A percentile compares a stretch with the other conserved stretches of the same genome.
Conservation (phyloP, 2,329 filamentous ascomycete genomes). For the Curvularia hawaiiensis region DNA sequence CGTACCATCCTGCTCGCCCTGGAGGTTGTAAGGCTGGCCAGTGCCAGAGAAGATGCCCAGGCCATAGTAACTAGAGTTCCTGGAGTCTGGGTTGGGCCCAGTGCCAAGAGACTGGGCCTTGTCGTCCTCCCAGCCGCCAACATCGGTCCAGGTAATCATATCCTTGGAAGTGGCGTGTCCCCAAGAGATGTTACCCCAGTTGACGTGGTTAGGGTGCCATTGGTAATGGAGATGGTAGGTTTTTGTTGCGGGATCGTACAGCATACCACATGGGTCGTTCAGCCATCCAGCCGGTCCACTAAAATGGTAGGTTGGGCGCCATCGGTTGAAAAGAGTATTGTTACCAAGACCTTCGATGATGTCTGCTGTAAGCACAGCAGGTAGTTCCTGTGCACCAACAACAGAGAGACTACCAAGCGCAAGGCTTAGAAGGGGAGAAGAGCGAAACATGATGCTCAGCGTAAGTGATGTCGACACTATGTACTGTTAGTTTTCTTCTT, state of each 20-base stretch:
- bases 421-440: conserved; percentile 30
- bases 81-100: conserved; percentile 37
- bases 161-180: conserved; percentile 58
- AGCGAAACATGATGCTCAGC: conserved; percentile 29
- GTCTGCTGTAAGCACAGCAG: conserved; percentile 35
- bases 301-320: conserved; percentile 55
- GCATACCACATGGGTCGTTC: conserved; percentile 50
- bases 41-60: conserved; percentile 61
- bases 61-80: conserved; percentile 53
- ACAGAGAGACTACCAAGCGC: conserved; percentile 28
- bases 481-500: background rate
- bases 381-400: conserved; percentile 30
- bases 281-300: conserved; percentile 56
- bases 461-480: conserved; percentile 2
- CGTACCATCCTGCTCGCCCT: conserved; percentile 54
- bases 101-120: conserved; percentile 49
- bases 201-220: conserved; percentile 55
- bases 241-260: conserved; percentile 55
- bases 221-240: conserved; percentile 61
- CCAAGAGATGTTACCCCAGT: conserved; percentile 54
- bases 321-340: conserved; percentile 56
- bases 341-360: conserved; percentile 47
- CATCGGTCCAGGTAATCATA: conserved; percentile 53
- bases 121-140: conserved; percentile 53
- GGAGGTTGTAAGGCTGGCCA: conserved; percentile 54